Percentiles rank a stretch among this genome's conserved stretches.
Evolutionary conservation across 2,329 filamentous ascomycete species (phyloP).

Genomic region (Boeremia lycopersici): DNA sequence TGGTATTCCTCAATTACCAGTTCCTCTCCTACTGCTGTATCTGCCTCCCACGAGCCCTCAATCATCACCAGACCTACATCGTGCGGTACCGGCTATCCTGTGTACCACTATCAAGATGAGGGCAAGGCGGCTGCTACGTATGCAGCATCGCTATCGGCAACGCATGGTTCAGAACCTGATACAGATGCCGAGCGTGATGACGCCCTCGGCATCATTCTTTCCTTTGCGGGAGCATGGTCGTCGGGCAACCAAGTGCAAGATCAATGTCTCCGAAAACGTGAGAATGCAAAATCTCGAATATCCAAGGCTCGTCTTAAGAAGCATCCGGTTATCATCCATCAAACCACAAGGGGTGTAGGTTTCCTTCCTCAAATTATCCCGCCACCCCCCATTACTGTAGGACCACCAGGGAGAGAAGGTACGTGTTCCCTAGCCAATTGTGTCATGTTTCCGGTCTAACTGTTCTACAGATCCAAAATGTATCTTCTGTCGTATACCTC

Average conservation of each 20-base stretch:
- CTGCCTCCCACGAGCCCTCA: slow-evolving; percentile 26
- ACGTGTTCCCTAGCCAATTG: not conserved
- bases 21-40: slow-evolving; percentile 19
- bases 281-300: slow-evolving; percentile 20
- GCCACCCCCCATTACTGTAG: not conserved
- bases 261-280: slow-evolving; percentile 19
- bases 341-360: slow-evolving; percentile 4
- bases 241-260: slow-evolving; percentile 4
- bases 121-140: slow-evolving; percentile 25
- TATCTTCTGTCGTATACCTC: not conserved
- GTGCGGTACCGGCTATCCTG: slow-evolving; percentile 27
- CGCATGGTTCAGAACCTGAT: slow-evolving; percentile 34
- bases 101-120: slow-evolving; percentile 13
- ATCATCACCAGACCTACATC: slow-evolving; percentile 38
- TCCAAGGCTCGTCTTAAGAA: slow-evolving; percentile 27
- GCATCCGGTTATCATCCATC: slow-evolving; percentile 13
- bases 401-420: not conserved
- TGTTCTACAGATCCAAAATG: not conserved
- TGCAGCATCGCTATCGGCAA: slow-evolving; percentile 33
- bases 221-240: slow-evolving; percentile 30
- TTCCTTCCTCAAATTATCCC: slow-evolving; percentile 15
- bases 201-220: slow-evolving; percentile 9
- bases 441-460: slow-evolving; percentile 14
- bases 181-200: slow-evolving; percentile 22
- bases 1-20: slow-evolving; percentile 13